Evolutionary conservation across 108 stramenopile genomes (phyloP).

Genomic region (Stephanodiscus minutulus): DNA sequence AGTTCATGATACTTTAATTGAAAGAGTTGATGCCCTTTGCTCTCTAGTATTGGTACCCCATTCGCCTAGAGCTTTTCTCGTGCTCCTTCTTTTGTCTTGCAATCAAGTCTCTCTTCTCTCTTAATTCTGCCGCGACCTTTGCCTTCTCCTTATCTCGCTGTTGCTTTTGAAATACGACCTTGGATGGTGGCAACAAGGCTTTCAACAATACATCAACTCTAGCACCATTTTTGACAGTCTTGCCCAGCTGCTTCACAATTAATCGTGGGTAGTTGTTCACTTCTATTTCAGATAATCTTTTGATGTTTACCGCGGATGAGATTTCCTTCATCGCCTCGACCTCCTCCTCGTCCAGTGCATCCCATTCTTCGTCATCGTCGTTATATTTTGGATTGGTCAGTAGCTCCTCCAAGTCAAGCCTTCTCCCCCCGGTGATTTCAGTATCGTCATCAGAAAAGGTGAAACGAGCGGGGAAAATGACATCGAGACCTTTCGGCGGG

Average conservation of each 20-base stretch:
- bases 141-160: conserved; percentile 74
- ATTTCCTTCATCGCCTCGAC: conserved; percentile 86
- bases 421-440: conserved; percentile 71
- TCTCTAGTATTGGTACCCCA: conserved; percentile 37
- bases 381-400: conserved; percentile 55
- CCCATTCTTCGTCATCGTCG: conserved; percentile 81
- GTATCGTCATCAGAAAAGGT: conserved; percentile 57
- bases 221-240: conserved; percentile 48
- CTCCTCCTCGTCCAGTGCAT: conserved; percentile 84
- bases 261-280: conserved; percentile 73
- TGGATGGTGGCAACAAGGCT: conserved; percentile 72
- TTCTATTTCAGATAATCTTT: conserved; percentile 72
- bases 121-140: conserved; percentile 65
- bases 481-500: conserved; percentile 72
- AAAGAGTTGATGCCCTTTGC: not conserved
- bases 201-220: conserved; percentile 72
- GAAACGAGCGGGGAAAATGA: conserved; percentile 74
- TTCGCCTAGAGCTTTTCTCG: conserved; percentile 38
- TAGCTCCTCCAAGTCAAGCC: conserved; percentile 58
- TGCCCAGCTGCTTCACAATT: conserved; percentile 57
- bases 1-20: not conserved
- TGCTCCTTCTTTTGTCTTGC: conserved; percentile 58
- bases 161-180: conserved; percentile 74
- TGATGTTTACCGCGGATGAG: conserved; percentile 70
- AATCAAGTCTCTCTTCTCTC: conserved; percentile 68